These are phyloP conservation scores for Heteromeles arbutifolia DNA, from an alignment of 306 rosid genomes.

Conservation along the genomic window DNA sequence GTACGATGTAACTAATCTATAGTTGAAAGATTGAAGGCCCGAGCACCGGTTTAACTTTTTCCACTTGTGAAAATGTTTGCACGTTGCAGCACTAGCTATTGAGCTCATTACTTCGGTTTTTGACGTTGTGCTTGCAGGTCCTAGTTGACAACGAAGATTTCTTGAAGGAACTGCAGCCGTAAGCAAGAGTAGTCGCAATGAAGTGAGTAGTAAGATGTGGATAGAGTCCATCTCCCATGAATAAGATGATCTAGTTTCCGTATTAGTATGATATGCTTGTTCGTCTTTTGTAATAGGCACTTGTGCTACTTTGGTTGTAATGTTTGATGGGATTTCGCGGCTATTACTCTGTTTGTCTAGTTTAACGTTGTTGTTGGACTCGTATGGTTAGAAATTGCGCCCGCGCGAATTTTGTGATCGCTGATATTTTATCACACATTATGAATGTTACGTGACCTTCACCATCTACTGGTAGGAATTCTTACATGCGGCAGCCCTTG, in stretches of 20 bases:
- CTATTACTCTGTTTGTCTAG: background rate
- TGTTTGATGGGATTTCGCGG: background rate
- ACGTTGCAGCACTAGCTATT: background rate
- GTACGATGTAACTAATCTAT: background rate
- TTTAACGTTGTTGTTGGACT: background rate
- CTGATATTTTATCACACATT: too few species aligned
- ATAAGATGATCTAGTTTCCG: slow-evolving; percentile 16
- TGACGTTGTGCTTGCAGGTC: slow-evolving; percentile 44
- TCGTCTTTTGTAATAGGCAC: slow-evolving; percentile 1
- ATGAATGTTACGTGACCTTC: too few species aligned
- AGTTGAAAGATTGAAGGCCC: background rate
- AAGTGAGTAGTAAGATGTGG: background rate
- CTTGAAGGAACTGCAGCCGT: slow-evolving; percentile 62
- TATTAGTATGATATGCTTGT: background rate
- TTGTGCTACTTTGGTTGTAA: slow-evolving; percentile 1
- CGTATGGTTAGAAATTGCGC: background rate
- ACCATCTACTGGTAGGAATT: too few species aligned
- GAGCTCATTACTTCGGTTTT: slow-evolving; percentile 4
- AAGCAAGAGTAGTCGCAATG: background rate
- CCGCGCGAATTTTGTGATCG: too few species aligned
- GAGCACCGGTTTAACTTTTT: too few species aligned
- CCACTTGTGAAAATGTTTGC: too few species aligned
- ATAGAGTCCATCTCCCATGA: slow-evolving; percentile 7
- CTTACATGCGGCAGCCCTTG: too few species aligned
- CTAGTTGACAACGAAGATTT: slow-evolving; percentile 86